Evolutionary conservation across 768 basidiomycete species (phyloP).

Genomic region (Holtermannia corniformis): DNA sequence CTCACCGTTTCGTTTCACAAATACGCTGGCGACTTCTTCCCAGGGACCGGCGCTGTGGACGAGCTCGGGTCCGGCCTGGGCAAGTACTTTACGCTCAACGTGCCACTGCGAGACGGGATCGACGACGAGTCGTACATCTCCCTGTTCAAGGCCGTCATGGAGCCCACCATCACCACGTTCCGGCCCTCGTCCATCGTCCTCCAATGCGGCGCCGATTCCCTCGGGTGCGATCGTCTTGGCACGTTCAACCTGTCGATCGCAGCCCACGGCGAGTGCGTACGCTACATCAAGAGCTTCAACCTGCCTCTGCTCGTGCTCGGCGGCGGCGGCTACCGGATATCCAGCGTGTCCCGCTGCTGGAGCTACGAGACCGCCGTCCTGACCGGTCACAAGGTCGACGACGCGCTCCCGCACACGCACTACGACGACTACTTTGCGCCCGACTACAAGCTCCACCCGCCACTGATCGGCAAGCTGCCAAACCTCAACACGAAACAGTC

Average conservation of each 20-base stretch:
- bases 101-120: slow-evolving; percentile 89
- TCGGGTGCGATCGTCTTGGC: slow-evolving; percentile 87
- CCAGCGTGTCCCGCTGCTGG: slow-evolving; percentile 98
- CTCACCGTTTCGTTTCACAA: slow-evolving; percentile 99
- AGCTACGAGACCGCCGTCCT: slow-evolving; percentile 94
- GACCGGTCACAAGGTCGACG: slow-evolving; percentile 67
- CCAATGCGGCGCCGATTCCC: slow-evolving; percentile 93
- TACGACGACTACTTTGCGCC: slow-evolving; percentile 92
- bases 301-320: slow-evolving; percentile 85
- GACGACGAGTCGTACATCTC: slow-evolving; percentile 95
- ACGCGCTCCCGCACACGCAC: slow-evolving; percentile 75
- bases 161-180: slow-evolving; percentile 82
- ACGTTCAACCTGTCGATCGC: slow-evolving; percentile 97
- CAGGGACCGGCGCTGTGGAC: slow-evolving; percentile 89
- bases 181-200: slow-evolving; percentile 82
- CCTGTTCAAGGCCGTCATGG: slow-evolving; percentile 91
- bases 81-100: slow-evolving; percentile 90
- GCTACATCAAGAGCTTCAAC: slow-evolving; percentile 86
- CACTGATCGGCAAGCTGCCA: slow-evolving; percentile 64
- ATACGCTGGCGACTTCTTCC: slow-evolving; percentile 97
- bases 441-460: slow-evolving; percentile 86
- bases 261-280: slow-evolving; percentile 95
- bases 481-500: slow-evolving; percentile 79
- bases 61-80: slow-evolving; percentile 72
- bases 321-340: slow-evolving; percentile 93